phyloP scores from a whole-genome alignment of 1,284 basidiomycete species.

The Coniferiporia sulphurascens region DNA sequence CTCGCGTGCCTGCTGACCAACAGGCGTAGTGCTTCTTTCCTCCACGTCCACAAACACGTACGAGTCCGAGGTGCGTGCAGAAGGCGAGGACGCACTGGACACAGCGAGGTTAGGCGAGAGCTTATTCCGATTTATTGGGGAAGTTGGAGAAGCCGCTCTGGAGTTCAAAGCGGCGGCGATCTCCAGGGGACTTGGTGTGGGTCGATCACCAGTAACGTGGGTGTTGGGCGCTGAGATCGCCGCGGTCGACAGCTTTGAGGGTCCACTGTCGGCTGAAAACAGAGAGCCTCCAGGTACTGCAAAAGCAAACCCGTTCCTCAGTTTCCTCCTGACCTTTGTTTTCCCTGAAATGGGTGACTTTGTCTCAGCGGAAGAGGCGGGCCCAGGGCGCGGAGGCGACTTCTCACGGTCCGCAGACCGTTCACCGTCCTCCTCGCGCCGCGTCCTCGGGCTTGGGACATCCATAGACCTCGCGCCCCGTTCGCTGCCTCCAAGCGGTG shows the following conservation, averaged over 20 bases:
- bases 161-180: constrained; percentile 10
- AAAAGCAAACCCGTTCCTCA: constrained; percentile 63
- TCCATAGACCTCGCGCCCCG: not conserved
- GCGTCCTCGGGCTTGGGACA: not conserved
- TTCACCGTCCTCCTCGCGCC: not conserved
- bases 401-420: not conserved
- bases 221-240: constrained; percentile 14
- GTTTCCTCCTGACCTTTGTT: constrained; percentile 55
- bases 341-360: not conserved
- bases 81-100: not conserved
- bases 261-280: constrained; percentile 1
- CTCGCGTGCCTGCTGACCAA: not conserved
- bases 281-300: not conserved
- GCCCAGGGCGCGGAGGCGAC: not conserved
- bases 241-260: constrained; percentile 4
- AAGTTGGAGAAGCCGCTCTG: not conserved
- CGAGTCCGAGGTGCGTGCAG: not conserved
- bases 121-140: not conserved
- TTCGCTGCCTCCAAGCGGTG: not conserved
- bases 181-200: constrained; percentile 4
- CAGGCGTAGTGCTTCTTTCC: not conserved
- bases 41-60: constrained; percentile 4
- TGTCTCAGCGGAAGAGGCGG: not conserved
- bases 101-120: not conserved
- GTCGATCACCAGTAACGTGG: not conserved